phyloP scores from a whole-genome alignment of 23 red algal species.

The Gracilaria gracilis region DNA sequence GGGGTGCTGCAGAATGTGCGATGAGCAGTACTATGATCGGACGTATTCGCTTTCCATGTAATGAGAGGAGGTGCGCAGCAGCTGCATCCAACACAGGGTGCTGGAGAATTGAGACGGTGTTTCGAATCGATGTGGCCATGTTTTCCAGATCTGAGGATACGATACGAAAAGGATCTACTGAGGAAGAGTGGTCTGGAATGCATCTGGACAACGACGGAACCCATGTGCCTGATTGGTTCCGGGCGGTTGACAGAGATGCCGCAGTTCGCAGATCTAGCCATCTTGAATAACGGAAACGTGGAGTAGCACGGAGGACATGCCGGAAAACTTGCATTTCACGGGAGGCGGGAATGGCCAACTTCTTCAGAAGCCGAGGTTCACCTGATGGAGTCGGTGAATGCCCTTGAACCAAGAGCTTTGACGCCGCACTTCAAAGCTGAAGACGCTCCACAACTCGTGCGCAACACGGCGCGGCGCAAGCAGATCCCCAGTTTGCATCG shows the following conservation, averaged over 20 bases:
- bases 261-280: background rate
- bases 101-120: constrained; percentile 71
- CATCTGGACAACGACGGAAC: constrained; percentile 51
- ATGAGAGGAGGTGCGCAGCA: constrained; percentile 88
- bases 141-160: constrained; percentile 62
- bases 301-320: constrained; percentile 2
- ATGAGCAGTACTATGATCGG: constrained; percentile 95
- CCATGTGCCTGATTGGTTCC: constrained; percentile 14
- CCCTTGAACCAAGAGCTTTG: too few relatives aligned
- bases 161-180: constrained; percentile 71
- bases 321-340: constrained; percentile 20
- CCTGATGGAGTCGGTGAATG: background rate
- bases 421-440: background rate
- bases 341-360: background rate
- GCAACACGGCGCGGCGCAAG: background rate
- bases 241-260: background rate
- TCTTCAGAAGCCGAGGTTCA: too few relatives aligned
- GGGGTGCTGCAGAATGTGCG: constrained; percentile 84
- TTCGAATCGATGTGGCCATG: constrained; percentile 57
- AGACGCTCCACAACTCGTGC: background rate
- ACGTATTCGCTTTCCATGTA: constrained; percentile 94
- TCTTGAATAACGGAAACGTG: background rate
- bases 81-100: constrained; percentile 86
- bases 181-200: constrained; percentile 61
- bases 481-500: background rate